Base-by-base conservation (phyloP, 1,284 basidiomycete species). In the Coriolopsis trogii region DNA sequence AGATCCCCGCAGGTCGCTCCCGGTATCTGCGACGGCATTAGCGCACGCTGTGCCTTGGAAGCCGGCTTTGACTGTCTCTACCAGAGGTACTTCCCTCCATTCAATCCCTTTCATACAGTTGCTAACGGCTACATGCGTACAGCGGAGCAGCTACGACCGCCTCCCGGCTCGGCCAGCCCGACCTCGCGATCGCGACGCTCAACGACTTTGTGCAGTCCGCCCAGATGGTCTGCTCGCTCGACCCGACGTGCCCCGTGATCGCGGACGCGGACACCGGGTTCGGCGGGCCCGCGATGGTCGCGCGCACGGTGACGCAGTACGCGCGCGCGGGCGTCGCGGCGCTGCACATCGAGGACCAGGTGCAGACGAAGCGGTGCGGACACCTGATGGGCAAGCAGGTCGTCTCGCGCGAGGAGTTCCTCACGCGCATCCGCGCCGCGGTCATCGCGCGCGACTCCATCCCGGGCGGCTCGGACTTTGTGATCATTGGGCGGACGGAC, bases 231-330 rank as follows among this genome's bases (percentile, higher is more conserved):
- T 85, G 83, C 67, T 73, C 81, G 45, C 61, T 90, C 33, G 73
- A 82, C 56, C 84, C 86, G 2, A 75, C 79, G 0, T 73, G 77
- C 1, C 87, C 87, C 1, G 82, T 92, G 26, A 91, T 91, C 56
- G 89, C 89, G 2, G 89, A 92, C 61, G 90, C 90, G 2, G 89
- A 92, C 64, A 91, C 89, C 38, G 89, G 88, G 4, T 92, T 90
- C 54, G 90, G 90, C 49, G 87, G 86, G 2, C 85, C 89, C 4
- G 81, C 81, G 2, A 91, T 85, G 74, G 83, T 91, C 33, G 86
- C 85, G 20, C 83, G 89, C 34, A 92, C 89, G 2, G 85, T 92
- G 10, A 80, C 73, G 20, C 79, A 87, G 64, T 92, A 92, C 60
- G 79, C 75, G 18, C 77, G 79, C 34, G 82, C 85, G 1, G 89